Evolutionary conservation across 2,329 filamentous ascomycete genomes (phyloP).

Genomic region (Nemania sp.): DNA sequence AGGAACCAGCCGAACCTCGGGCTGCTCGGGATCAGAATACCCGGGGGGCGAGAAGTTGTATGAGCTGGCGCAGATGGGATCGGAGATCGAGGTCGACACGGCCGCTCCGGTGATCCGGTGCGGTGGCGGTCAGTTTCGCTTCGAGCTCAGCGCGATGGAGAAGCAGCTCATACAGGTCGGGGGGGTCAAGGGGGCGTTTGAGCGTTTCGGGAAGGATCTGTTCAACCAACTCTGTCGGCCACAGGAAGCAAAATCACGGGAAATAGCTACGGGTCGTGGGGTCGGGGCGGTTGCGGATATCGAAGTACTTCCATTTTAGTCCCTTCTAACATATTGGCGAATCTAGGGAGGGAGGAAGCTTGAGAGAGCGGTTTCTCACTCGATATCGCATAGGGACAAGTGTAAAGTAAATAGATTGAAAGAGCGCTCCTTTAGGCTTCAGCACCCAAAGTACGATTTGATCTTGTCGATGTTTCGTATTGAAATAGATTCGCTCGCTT

Average conservation of each 20-base stretch:
- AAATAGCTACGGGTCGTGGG: not conserved
- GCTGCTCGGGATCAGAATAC: slow-evolving; percentile 48
- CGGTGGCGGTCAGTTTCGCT: slow-evolving; percentile 35
- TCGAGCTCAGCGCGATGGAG: slow-evolving; percentile 47
- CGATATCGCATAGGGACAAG: too few relatives aligned
- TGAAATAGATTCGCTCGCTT: too few relatives aligned
- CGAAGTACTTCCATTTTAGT: slow-evolving; percentile 5
- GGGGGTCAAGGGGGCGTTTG: slow-evolving; percentile 46
- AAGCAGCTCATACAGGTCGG: slow-evolving; percentile 44
- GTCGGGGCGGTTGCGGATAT: slow-evolving; percentile 4
- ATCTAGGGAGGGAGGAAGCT: not conserved
- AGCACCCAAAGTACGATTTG: too few relatives aligned
- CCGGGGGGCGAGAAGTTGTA: slow-evolving; percentile 45
- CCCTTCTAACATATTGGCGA: not conserved
- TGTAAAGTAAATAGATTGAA: too few relatives aligned
- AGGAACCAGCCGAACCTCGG: slow-evolving; percentile 52
- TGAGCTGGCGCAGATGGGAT: slow-evolving; percentile 41
- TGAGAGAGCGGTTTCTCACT: too few relatives aligned
- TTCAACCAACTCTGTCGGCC: slow-evolving; percentile 8
- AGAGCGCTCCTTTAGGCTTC: too few relatives aligned
- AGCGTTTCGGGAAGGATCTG: slow-evolving; percentile 32
- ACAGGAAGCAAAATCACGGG: not conserved
- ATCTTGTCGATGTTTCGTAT: too few relatives aligned
- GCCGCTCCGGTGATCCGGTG: slow-evolving; percentile 28
- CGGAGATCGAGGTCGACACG: slow-evolving; percentile 45